A percentile compares a stretch with the other conserved stretches of the same genome.
phyloP scores from a whole-genome alignment of 305 asterid species.

The Fraxinus platypoda region DNA sequence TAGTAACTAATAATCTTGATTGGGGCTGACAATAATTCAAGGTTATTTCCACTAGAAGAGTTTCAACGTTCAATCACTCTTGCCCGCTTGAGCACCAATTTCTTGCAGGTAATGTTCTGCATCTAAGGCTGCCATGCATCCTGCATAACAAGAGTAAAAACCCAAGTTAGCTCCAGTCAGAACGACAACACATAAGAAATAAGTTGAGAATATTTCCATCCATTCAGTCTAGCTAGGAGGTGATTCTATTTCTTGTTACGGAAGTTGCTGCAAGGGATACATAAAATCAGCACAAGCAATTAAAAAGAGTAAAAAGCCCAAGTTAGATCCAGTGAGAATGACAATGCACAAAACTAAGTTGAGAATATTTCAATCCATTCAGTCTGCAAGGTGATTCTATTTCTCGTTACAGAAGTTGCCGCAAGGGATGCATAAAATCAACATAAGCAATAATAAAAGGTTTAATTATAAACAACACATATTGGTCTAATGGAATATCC shows the following conservation, averaged over 20 bases:
- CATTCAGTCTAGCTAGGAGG: conserved; percentile 13
- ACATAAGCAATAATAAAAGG: neutral
- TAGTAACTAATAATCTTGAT: neutral
- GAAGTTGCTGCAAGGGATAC: neutral
- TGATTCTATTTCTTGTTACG: neutral
- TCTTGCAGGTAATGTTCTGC: conserved; percentile 97
- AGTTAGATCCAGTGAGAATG: conserved; percentile 11
- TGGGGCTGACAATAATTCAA: neutral
- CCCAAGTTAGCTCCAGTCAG: conserved; percentile 8
- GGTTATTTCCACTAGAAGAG: conserved; percentile 23
- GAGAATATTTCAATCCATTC: too few species aligned
- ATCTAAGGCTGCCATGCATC: conserved; percentile 97
- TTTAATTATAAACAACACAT: too few species aligned
- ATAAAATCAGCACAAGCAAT: neutral
- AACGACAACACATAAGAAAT: neutral
- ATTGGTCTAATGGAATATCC: neutral
- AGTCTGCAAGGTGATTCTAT: too few species aligned
- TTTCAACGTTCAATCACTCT: conserved; percentile 68
- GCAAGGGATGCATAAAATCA: neutral
- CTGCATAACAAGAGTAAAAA: conserved; percentile 38
- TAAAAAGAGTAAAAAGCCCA: neutral
- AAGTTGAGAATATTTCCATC: neutral
- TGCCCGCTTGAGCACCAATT: conserved; percentile 82
- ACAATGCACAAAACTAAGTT: neutral
- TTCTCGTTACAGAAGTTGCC: too few species aligned